A percentile compares a stretch with the other conserved stretches of the same genome.
Evolutionary conservation across 352 stramenopile genomes (phyloP).

Genomic region (Pythium vanterpoolii): DNA sequence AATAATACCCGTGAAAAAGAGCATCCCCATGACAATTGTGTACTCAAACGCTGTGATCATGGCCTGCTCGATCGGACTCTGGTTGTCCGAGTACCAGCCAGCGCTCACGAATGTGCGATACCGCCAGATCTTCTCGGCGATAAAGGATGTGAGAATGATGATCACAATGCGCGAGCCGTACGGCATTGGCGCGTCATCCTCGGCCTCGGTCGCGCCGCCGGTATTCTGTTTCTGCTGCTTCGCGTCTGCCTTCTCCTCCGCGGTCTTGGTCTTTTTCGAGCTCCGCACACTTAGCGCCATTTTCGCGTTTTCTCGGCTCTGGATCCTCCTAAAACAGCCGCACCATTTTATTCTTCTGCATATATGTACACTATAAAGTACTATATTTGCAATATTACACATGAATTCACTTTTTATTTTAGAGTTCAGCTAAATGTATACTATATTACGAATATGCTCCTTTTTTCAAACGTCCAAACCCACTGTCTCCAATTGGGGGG

Average conservation of each 20-base stretch:
- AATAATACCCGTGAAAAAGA: slow-evolving; percentile 68
- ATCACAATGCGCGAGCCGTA: slow-evolving; percentile 55
- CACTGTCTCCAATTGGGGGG: background rate
- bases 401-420: background rate
- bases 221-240: background rate
- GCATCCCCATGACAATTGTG: slow-evolving; percentile 67
- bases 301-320: background rate
- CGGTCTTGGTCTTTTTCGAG: background rate
- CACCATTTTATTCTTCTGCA: background rate
- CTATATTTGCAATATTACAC: background rate
- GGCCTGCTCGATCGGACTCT: slow-evolving; percentile 46
- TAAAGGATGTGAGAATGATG: slow-evolving; percentile 59
- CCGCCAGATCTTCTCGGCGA: slow-evolving; percentile 81
- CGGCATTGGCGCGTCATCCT: slow-evolving; percentile 23
- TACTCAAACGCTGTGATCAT: slow-evolving; percentile 81
- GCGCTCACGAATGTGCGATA: slow-evolving; percentile 61
- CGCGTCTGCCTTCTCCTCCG: background rate
- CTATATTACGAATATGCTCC: background rate
- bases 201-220: background rate
- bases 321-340: background rate
- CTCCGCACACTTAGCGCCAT: background rate
- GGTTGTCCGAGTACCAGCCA: slow-evolving; percentile 59
- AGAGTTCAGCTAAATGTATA: background rate
- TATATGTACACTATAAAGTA: background rate
- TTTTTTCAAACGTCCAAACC: slow-evolving; percentile 23